Evolutionary conservation across 345 rosid species (phyloP).

Genomic region (Moringa oleifera): DNA sequence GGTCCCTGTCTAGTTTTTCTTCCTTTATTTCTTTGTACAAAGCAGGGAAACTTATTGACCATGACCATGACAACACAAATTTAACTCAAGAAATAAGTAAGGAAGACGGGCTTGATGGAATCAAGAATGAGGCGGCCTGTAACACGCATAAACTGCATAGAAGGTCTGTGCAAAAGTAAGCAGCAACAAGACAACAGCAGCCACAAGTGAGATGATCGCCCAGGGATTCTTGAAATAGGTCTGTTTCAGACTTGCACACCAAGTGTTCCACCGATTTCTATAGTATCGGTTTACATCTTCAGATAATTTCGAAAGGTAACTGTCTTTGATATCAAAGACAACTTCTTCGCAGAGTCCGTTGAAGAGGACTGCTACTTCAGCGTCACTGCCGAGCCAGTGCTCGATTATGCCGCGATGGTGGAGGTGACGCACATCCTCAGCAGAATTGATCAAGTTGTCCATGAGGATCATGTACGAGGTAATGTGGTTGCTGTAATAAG

Average conservation of each 20-base stretch:
- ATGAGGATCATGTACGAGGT: constrained; percentile 79
- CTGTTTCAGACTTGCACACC: constrained; percentile 75
- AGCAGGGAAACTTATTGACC: too few relatives aligned
- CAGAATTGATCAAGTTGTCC: constrained; percentile 88
- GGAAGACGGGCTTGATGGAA: too few relatives aligned
- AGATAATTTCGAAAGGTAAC: constrained; percentile 59
- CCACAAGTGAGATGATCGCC: constrained; percentile 70
- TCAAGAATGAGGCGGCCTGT: constrained; percentile 47
- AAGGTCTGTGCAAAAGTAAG: constrained; percentile 79
- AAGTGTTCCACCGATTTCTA: constrained; percentile 76
- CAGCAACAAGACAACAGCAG: constrained; percentile 54
- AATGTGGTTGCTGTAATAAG: constrained; percentile 68
- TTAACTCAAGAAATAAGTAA: neutral
- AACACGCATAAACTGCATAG: constrained; percentile 61
- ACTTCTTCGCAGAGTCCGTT: constrained; percentile 85
- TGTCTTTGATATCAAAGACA: constrained; percentile 66
- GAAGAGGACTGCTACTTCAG: constrained; percentile 81
- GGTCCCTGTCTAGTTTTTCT: too few relatives aligned
- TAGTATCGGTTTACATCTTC: constrained; percentile 59
- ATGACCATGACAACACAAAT: too few relatives aligned
- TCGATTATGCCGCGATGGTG: constrained; percentile 70
- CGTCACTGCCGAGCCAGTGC: constrained; percentile 88
- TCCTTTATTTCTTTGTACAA: too few relatives aligned
- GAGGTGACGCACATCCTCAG: constrained; percentile 70
- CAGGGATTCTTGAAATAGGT: constrained; percentile 78